These are phyloP conservation scores for Podospora conica DNA, from an alignment of 495 filamentous ascomycete species.

Conservation along the genomic window DNA sequence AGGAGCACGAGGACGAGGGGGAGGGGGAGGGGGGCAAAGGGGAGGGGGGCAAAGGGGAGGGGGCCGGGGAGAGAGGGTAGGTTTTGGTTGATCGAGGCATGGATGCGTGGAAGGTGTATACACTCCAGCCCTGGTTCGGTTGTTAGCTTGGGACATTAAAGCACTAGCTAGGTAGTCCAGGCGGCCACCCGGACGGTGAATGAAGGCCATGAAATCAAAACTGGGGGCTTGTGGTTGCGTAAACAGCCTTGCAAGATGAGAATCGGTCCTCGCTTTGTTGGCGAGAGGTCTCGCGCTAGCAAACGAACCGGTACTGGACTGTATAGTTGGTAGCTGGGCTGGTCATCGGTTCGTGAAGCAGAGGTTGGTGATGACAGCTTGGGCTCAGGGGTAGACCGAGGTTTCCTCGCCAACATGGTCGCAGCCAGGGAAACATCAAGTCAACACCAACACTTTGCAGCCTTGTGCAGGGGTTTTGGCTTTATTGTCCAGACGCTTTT, in stretches of 20 bases:
- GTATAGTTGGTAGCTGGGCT: neutral
- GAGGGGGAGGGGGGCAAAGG: neutral
- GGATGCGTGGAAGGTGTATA: too few species aligned
- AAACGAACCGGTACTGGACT: too few species aligned
- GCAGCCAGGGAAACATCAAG: neutral
- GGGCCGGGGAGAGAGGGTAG: neutral
- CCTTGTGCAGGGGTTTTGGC: constrained; percentile 28
- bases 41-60: neutral
- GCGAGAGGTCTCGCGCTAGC: too few species aligned
- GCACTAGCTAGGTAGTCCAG: too few species aligned
- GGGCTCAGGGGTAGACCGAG: neutral
- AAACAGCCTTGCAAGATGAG: too few species aligned
- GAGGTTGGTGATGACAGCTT: neutral
- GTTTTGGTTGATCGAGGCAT: neutral
- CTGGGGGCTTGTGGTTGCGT: too few species aligned
- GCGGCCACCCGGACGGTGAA: too few species aligned
- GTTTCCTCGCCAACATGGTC: neutral
- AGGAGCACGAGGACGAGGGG: constrained; percentile 27
- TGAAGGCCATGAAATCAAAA: too few species aligned
- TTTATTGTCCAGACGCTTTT: constrained; percentile 36
- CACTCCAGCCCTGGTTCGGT: too few species aligned
- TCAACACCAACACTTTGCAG: neutral
- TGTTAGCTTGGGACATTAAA: too few species aligned
- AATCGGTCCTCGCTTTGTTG: too few species aligned
- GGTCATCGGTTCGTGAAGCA: neutral